Percentiles rank a stretch among this genome's conserved stretches.
phyloP scores from a whole-genome alignment of 139 green algal genomes.

The Volvox africanus region DNA sequence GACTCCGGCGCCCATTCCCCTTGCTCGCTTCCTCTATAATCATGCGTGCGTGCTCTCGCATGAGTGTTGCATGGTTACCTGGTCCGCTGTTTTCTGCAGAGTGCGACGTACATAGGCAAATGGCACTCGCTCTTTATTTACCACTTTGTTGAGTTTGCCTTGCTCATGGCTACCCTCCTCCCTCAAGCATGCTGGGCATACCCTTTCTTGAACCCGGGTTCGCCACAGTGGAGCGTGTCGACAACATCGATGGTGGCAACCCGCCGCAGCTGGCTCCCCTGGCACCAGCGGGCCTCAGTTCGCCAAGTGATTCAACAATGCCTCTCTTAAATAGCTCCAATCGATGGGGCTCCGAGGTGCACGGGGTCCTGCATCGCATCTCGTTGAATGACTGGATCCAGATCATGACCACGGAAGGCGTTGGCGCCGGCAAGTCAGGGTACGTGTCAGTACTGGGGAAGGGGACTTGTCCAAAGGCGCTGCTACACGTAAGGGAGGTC shows the following conservation, averaged over 20 bases:
- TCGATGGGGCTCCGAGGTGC: slow-evolving; percentile 26
- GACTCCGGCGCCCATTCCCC: too few relatives aligned
- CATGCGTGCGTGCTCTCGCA: too few relatives aligned
- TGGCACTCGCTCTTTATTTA: too few relatives aligned
- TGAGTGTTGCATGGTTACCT: too few relatives aligned
- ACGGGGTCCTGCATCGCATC: slow-evolving; percentile 60
- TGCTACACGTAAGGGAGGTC: too few relatives aligned
- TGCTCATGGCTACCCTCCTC: too few relatives aligned
- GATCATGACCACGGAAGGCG: slow-evolving; percentile 55
- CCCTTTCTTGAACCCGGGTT: slow-evolving; percentile 63
- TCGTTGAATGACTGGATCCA: slow-evolving; percentile 46
- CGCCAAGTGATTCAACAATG: not conserved
- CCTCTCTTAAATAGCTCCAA: not conserved
- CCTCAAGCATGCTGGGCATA: slow-evolving; percentile 32
- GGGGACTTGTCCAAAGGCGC: too few relatives aligned
- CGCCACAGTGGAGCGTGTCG: slow-evolving; percentile 49
- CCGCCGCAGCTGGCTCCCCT: not conserved
- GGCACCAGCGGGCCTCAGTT: not conserved
- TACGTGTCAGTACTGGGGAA: not conserved
- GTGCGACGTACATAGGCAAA: too few relatives aligned
- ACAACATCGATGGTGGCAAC: not conserved
- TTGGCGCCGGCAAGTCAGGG: slow-evolving; percentile 9
- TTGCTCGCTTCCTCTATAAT: too few relatives aligned
- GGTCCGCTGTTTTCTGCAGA: too few relatives aligned
- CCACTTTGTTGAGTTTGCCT: too few relatives aligned